Base-by-base conservation (phyloP, 2,329 filamentous ascomycete species). In the Botryotinia globosa region DNA sequence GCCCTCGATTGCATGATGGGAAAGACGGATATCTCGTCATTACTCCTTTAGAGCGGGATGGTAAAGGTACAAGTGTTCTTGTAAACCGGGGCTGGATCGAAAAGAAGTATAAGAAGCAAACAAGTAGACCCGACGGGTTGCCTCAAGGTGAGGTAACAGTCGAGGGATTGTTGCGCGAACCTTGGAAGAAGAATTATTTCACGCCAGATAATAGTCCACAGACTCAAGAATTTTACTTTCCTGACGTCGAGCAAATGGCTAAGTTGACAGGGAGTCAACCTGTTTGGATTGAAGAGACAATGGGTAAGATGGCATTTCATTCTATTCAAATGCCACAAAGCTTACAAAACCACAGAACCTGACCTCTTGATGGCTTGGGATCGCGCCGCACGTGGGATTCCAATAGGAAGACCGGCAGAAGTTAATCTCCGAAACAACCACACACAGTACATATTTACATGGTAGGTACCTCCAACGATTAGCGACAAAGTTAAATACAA, bases 181-280 rank as follows among this genome's bases (percentile, higher is more conserved):
- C 95, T 14, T 97, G 93, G 89, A 96, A 97, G 87, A 97, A 95
- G 87, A 99, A 99, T 82, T 92, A 94, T 88, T 99, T 99, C 82
- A 99, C 96, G 72, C 96, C 96, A 0, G 90, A 92, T 0, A 99
- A 99, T 79, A 86, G 89, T 77, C 95, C 95, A 0, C 91, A 94
- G 77, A 90, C 90, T 80, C 89, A 91, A 73, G 91, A 94, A 82
- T 99, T 97, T 81, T 97, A 97, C 83, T 99, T 99, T 80, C 95
- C 96, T 0, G 95, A 97, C 82, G 93, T 99, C 37, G 83, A 87
- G 78, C 89, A 98, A 85, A 99, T 99, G 96, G 96, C 96, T 1
- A 86, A 85, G 74, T 83, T 94, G 81, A 90, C 90, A 37, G 93
- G 92, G 1, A 94, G 92, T 78, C 94, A 98, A 83, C 87, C 94